Base-by-base conservation (phyloP, 768 basidiomycete genomes). In the Naematelia encephala region DNA sequence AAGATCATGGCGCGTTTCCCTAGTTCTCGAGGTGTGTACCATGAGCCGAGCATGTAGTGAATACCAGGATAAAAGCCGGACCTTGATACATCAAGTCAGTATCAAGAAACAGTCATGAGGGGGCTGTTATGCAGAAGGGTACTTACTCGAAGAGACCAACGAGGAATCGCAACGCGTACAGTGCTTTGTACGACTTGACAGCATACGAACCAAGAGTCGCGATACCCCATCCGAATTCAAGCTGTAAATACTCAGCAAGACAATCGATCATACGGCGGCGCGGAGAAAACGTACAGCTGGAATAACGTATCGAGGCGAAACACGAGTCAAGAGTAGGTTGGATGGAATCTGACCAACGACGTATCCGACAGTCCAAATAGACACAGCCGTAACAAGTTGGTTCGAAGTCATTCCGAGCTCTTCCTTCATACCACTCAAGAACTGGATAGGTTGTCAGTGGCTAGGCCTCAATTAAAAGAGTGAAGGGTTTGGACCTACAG, bases 31-130 rank as follows among this genome's bases (percentile, higher is more conserved):
- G 64, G 63, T 4, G 71, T 72, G 64, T 75, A 75, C 69, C 69
- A 75, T 23, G 63, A 69, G n/a, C 69, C 72, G 5, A 75, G 55
- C 4, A 73, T 30, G 59, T 67, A 73, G 54, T 72, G 73, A 21
- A 70, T 66, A 23, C 72, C 72, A 12, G 74, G 74, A 50, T 75
- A 75, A 54, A 73, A 75, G 5, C 61, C 70, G 22, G 69, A 64
- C 48, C 52, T 56, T 39, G 16, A 39, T 16, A 39, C 12, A 1
- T 26, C 19, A 16, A 28, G 29, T 34, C 2, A 16, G 21, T n/a
- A n/a, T 39, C 4, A 29, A 14, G 5, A 12, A 8, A 8, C 11
- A 16, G 11, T 23, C 23, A 13, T 11, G 21, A 22, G 16, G n/a
- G n/a, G n/a, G n/a, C 49, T 22, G 22, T n/a, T 22, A 29, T 1